Evolutionary conservation across 176 grass and related monocot species (phyloP), one percentile per base, ranked within the genome.

Genomic region (Musa acuminata): DNA sequence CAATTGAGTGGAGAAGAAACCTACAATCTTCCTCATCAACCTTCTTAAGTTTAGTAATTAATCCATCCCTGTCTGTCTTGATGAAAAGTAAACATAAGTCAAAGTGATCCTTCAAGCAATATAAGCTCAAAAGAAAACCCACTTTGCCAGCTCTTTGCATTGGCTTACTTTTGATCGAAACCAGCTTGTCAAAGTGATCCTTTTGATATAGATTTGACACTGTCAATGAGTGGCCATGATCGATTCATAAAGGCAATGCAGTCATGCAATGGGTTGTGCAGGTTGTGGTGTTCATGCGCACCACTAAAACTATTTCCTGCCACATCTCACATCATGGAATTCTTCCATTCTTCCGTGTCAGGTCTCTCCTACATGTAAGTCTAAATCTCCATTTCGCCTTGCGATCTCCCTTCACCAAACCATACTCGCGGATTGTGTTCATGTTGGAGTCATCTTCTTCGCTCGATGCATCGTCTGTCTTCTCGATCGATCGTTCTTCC

Each of bases 31-130:
- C 16, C 29, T 19, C 67, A 69, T 49, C 1, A 69, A 69, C 49
- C 16, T 69, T 69, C 13, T 65, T 35, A 35, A 24, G n/a, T 2
- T 49, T 49, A 49, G 49, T 17, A 49, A 35, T 10, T 49, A 50
- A 69, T 19, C 67, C 67, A 69, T 69, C 67, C n/a, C 29, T 69
- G 48, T 69, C 67, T 69, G 48, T 69, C 11, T 35, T n/a, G 19
- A 49, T 69, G 29, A 69, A 49, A 69, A 35, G 8, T 49, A 69
- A 16, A 69, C 13, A 69, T 7, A 49, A 25, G 9, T 24, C 11
- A 24, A 24, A 24, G 24, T 24, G 24, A 24, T 24, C 24, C 24
- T 24, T 24, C 0, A 24, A 24, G 8, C 67, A 69, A 13, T 9
- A 35, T 35, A 4, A 3, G 16, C 19, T 29, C 29, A 69, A 49